Evolutionary conservation across 352 stramenopile genomes (phyloP).

Genomic region (Hyaloperonospora arabidopsidis): DNA sequence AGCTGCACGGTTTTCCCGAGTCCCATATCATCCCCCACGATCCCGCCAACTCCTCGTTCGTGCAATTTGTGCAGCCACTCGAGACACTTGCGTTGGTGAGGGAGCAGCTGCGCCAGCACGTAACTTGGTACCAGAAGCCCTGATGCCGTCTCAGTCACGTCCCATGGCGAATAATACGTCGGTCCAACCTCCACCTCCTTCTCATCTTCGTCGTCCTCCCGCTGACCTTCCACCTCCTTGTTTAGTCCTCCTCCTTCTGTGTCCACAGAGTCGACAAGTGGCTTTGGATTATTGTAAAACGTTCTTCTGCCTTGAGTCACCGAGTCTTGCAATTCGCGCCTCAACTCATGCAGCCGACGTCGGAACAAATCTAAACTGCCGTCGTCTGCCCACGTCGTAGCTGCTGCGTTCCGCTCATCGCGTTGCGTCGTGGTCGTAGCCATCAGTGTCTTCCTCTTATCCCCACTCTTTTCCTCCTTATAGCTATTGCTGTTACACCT

Average conservation of each 20-base stretch:
- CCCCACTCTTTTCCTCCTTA: too few species aligned
- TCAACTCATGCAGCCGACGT: slow-evolving; percentile 31
- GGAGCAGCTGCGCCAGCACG: slow-evolving; percentile 80
- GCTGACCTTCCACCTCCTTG: slow-evolving; percentile 5
- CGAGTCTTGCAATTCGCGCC: slow-evolving; percentile 20
- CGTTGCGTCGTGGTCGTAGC: slow-evolving; percentile 6
- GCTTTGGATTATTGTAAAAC: slow-evolving; percentile 41
- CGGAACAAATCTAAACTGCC: slow-evolving; percentile 27
- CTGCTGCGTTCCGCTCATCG: slow-evolving; percentile 20
- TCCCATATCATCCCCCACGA: slow-evolving; percentile 94
- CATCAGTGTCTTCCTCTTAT: too few species aligned
- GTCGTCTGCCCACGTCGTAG: slow-evolving; percentile 38
- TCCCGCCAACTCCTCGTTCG: slow-evolving; percentile 93
- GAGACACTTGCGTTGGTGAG: slow-evolving; percentile 92
- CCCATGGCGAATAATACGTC: slow-evolving; percentile 38
- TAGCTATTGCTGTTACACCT: too few species aligned
- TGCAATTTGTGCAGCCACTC: slow-evolving; percentile 96
- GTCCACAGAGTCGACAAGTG: slow-evolving; percentile 5
- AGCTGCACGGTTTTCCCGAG: slow-evolving; percentile 96
- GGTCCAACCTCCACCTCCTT: slow-evolving; percentile 9
- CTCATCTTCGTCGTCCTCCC: slow-evolving; percentile 3
- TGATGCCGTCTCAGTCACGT: slow-evolving; percentile 51
- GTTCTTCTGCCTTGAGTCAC: slow-evolving; percentile 21
- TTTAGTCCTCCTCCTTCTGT: slow-evolving; percentile 10
- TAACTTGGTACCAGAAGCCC: slow-evolving; percentile 61